Base-by-base conservation (phyloP, 345 rosid species). In the Arabis alpina region DNA sequence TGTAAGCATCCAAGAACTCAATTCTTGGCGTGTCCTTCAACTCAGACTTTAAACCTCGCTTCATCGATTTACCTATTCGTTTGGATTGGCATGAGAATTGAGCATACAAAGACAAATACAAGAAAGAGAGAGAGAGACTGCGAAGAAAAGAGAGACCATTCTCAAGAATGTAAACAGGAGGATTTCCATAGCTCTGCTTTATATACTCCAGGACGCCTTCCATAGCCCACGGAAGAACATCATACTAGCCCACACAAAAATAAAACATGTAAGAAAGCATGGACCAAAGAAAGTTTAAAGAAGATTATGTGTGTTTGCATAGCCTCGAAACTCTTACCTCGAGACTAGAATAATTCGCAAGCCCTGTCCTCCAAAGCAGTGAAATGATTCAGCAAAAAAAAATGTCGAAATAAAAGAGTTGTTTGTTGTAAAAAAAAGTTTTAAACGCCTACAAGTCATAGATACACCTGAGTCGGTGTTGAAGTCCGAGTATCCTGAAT, bases 81-180 rank as follows among this genome's bases (percentile, higher is more conserved):
- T 19, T 19, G 23, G 3, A 28, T 28, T 28, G 4, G 32, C 4
- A 28, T 3, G 30, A 30, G 28, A 28, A 16, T 62, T 62, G 15
- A 45, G 54, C 10, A 61, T 41, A 28, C 27, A 3, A 6, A 61
- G 14, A 30, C 15, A 52, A 41, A 10, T 32, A 30, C n/a, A 6
- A 23, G 32, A 28, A 54, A 65, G 61, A 65, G 23, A 19, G 23
- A 19, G 23, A 19, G 23, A n/a, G n/a, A n/a, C n/a, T 19, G 23
- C 0, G 23, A 19, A 19, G 23, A 19, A 19, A 19, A 19, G 37
- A 68, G 25, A 49, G 49, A 80, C 78, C 80, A 56, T 83, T 83
- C 76, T 83, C 80, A 52, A 70, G 65, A 42, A 79, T 79, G 77
- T 74, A 81, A 36, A 84, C 39, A 43, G 83, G 82, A 70, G 82